Base-by-base conservation (phyloP, 352 stramenopile species). In the Phytopythium chamaehyphon region DNA sequence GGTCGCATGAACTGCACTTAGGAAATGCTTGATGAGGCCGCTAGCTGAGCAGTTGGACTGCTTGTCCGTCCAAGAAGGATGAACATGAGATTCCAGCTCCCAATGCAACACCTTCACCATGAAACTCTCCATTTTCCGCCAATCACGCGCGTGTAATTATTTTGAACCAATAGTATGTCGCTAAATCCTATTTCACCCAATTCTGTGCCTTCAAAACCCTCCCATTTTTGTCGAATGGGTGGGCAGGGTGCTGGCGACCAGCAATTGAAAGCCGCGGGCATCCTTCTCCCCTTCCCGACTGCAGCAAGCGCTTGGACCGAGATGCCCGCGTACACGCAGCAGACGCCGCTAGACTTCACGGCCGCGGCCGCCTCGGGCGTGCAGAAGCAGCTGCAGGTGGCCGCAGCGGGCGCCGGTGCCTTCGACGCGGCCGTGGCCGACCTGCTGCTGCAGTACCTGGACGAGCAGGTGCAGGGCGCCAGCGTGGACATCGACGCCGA, bases 401-500 rank as follows among this genome's bases (percentile, higher is more conserved):
- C 71, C 43, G 72, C 78, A 49, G 63, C 84, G 33, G 69, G 65
- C 58, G 64, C 59, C 23, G 57, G 54, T 40, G 73, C 81, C 48
- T 90, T 76, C 46, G 67, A 87, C 44, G 49, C 73, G 51, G 64
- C 49, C 19, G 62, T 67, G 23, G 64, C 90, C 43, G 53, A 59
- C 31, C 52, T 76, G 24, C 61, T 94, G 40, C 82, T 90, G 59
- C 58, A 56, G 54, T 93, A 92, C 65, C 51, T 93, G 44, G 66
- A 64, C 33, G 84, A 95, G 69, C 82, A 95, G 76, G 50, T 93
- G 56, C 35, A 67, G 46, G 76, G 64, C 60, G 55, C 51, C 18
- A 75, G 57, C 10, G 68, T 92, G 28, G 82, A 93, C 50, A 73
- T 87, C 24, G 78, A 94, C 64, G 80, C 84, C 50, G 70, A 86